Evolutionary conservation across 202 grass and related monocot genomes (phyloP).

Genomic region (Zizania palustris): DNA sequence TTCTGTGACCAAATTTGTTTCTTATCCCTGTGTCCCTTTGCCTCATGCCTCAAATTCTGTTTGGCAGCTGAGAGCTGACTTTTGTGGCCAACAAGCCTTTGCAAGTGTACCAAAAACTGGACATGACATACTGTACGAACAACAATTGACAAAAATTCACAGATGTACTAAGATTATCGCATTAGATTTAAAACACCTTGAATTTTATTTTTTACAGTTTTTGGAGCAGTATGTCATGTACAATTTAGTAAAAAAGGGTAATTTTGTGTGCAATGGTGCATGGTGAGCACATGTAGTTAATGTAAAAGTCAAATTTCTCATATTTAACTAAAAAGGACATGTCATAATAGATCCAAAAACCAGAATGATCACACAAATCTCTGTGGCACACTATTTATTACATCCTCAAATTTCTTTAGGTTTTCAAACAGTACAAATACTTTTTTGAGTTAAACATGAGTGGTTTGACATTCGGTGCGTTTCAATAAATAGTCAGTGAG

Average conservation of each 20-base stretch:
- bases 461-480: conserved; percentile 3
- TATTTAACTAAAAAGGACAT: conserved; percentile 6
- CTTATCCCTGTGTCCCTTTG: neutral
- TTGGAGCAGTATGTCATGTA: neutral
- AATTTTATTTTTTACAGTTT: neutral
- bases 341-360: conserved; percentile 5
- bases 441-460: conserved; percentile 8
- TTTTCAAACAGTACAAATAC: conserved; percentile 18
- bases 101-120: neutral
- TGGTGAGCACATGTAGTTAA: conserved; percentile 16
- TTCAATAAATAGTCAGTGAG: conserved; percentile 1
- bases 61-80: neutral
- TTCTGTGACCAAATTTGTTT: neutral
- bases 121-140: neutral
- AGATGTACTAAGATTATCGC: conserved; percentile 14
- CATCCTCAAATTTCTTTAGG: neutral
- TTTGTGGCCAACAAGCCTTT: conserved; percentile 4
- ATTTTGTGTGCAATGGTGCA: neutral
- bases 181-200: neutral
- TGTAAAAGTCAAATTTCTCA: conserved; percentile 4
- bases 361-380: neutral
- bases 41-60: neutral
- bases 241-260: neutral
- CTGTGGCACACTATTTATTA: neutral
- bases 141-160: neutral